Evolutionary conservation across 2,329 filamentous ascomycete genomes (phyloP).

Genomic region (Aspergillus aculeatinus): DNA sequence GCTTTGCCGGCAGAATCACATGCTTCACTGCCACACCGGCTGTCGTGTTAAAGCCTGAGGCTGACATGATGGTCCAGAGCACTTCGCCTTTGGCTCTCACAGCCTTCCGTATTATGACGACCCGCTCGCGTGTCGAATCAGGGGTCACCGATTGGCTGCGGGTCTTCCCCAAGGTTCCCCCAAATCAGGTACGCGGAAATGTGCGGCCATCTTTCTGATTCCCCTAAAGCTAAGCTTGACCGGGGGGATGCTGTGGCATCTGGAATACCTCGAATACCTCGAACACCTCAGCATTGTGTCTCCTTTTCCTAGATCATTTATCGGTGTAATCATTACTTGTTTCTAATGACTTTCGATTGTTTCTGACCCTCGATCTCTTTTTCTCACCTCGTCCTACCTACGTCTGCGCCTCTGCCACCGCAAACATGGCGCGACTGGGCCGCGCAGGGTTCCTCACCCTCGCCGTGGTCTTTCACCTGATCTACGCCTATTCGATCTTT

Average conservation of each 20-base stretch:
- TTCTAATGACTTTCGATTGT: conserved; percentile 10
- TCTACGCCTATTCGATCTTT: conserved; percentile 95
- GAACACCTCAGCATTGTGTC: neutral
- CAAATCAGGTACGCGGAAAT: conserved; percentile 18
- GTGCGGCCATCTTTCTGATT: conserved; percentile 5
- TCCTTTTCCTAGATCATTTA: neutral
- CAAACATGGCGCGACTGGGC: conserved; percentile 53
- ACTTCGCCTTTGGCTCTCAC: neutral
- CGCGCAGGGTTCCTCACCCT: conserved; percentile 83
- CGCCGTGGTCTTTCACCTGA: conserved; percentile 86
- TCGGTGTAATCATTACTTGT: neutral
- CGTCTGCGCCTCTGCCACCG: conserved; percentile 10
- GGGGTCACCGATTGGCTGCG: conserved; percentile 18
- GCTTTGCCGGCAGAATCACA: conserved; percentile 23
- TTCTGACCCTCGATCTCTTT: neutral
- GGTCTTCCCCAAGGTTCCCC: conserved; percentile 21
- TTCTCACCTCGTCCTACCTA: neutral
- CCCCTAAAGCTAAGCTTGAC: conserved; percentile 4
- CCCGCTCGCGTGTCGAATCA: conserved; percentile 12
- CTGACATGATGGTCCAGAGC: neutral
- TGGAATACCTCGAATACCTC: neutral
- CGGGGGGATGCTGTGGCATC: conserved; percentile 1
- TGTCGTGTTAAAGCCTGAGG: too few relatives aligned
- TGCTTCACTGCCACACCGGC: conserved; percentile 9
- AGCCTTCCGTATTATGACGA: conserved; percentile 6